Conservation (phyloP, 2,329 filamentous ascomycete species). For the Cladobotryum protrusum region DNA sequence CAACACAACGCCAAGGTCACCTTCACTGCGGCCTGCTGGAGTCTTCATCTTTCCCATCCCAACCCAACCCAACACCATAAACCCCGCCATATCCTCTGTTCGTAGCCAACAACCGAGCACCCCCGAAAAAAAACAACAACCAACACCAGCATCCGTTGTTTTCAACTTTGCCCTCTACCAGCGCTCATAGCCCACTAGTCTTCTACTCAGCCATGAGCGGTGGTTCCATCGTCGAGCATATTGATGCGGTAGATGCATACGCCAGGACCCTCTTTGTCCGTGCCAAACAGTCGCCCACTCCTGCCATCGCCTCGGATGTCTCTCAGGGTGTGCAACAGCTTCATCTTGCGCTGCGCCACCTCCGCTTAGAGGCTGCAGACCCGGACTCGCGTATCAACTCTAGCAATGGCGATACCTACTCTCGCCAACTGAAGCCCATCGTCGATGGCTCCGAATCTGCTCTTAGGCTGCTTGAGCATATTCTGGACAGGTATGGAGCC, state of each 20-base stretch:
- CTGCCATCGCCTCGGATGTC: constrained; percentile 44
- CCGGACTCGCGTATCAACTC: constrained; percentile 49
- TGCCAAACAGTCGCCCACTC: constrained; percentile 38
- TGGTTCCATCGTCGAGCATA: constrained; percentile 34
- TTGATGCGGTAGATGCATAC: constrained; percentile 51
- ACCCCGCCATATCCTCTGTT: not conserved
- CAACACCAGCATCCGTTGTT: not conserved
- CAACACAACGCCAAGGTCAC: not conserved
- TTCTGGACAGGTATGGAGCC: constrained; percentile 43
- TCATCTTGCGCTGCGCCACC: constrained; percentile 50
- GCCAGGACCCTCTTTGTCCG: constrained; percentile 51
- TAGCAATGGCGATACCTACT: constrained; percentile 36
- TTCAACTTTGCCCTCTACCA: no score
- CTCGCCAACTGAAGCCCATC: constrained; percentile 44
- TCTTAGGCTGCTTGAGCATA: constrained; percentile 47
- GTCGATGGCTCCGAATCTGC: constrained; percentile 50
- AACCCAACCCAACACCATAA: not conserved
- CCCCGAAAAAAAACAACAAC: not conserved
- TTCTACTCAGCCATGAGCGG: constrained; percentile 24
- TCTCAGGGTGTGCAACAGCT: constrained; percentile 46
- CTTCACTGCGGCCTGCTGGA: no score
- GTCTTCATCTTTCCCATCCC: no score
- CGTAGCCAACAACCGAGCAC: not conserved
- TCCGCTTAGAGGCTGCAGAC: constrained; percentile 52
- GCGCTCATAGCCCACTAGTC: no score